These are phyloP conservation scores for Avena atlantica DNA, from an alignment of 176 grass and related monocot species.

Conservation along the genomic window DNA sequence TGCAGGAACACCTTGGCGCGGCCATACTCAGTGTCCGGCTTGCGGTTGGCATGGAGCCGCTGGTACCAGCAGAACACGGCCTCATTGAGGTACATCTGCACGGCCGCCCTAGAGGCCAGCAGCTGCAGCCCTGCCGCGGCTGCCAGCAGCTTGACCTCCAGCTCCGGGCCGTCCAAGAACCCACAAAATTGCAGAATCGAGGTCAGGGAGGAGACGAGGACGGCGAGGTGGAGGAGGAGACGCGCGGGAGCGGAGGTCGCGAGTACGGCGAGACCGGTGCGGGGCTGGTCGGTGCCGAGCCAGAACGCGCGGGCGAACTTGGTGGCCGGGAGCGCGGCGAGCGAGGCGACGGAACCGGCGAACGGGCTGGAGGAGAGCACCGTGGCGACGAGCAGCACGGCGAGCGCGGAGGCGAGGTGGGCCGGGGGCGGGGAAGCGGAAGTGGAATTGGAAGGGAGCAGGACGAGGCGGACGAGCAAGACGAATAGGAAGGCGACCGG, in stretches of 20 bases:
- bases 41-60: constrained; percentile 68
- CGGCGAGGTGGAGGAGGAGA: constrained; percentile 53
- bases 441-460: constrained; percentile 39
- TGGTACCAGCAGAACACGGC: constrained; percentile 96
- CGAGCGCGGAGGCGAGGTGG: constrained; percentile 55
- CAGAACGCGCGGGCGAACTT: constrained; percentile 77
- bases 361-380: constrained; percentile 61
- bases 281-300: constrained; percentile 85
- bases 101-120: constrained; percentile 64
- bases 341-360: constrained; percentile 54
- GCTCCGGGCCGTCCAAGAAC: constrained; percentile 37
- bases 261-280: constrained; percentile 67
- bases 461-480: constrained; percentile 57
- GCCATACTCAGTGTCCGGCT: constrained; percentile 80
- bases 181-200: constrained; percentile 57
- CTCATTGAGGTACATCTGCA: constrained; percentile 97
- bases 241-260: constrained; percentile 55
- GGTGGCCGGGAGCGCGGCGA: constrained; percentile 63
- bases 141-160: constrained; percentile 50
- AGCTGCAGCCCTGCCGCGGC: constrained; percentile 59
- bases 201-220: constrained; percentile 50
- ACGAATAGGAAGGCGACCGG: constrained; percentile 46
- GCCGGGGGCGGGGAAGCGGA: constrained; percentile 39
- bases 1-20: constrained; percentile 95
- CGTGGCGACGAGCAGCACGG: constrained; percentile 44